Evolutionary conservation across 1,284 basidiomycete genomes (phyloP), one percentile per base, ranked within the genome.

Genomic region (Paramarasmius palmivorus): DNA sequence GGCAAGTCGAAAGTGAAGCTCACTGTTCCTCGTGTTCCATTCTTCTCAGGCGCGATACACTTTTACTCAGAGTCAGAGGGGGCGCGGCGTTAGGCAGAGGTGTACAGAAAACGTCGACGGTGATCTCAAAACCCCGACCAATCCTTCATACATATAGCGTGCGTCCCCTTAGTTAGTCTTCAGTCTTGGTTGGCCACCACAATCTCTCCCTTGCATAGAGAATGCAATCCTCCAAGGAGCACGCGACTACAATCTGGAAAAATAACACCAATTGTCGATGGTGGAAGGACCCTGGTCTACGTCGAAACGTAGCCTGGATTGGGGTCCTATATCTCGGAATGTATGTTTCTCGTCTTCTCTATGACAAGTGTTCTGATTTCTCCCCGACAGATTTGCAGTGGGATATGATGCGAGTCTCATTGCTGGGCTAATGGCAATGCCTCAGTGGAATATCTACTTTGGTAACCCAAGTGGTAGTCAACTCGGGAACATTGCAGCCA

Each of bases 211-310:
- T 26, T 26, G 22, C 42, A 45, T 42, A 23, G 40, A 26, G 12
- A 20, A 25, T 25, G 23, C 23, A 22, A 45, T 32, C 29, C 7
- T 32, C 29, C 29, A 32, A 32, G 29, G 29, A 45, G 17, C 42
- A 25, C n/a, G 29, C 42, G 3, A 32, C 2, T 17, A 52, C 44
- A 2, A 19, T 40, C 23, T 56, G 54, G 54, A 49, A 49, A 20
- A 56, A 56, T 44, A 52, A 52, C 26, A 52, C 54, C 5, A 44
- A 52, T 34, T 34, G 44, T 14, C 26, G 34, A 19, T 56, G 54
- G 54, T 56, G 54, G 54, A 50, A 47, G 47, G 54, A 56, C 44
- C 50, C 49, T 23, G 54, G 54, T 7, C 36, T 56, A 32, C 44
- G 54, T 5, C 12, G 23, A 17, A 56, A 56, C 20, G 54, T 56